These are phyloP conservation scores for Globisporangium ultimum DNA, from an alignment of 352 stramenopile species.

Conservation along the genomic window DNA sequence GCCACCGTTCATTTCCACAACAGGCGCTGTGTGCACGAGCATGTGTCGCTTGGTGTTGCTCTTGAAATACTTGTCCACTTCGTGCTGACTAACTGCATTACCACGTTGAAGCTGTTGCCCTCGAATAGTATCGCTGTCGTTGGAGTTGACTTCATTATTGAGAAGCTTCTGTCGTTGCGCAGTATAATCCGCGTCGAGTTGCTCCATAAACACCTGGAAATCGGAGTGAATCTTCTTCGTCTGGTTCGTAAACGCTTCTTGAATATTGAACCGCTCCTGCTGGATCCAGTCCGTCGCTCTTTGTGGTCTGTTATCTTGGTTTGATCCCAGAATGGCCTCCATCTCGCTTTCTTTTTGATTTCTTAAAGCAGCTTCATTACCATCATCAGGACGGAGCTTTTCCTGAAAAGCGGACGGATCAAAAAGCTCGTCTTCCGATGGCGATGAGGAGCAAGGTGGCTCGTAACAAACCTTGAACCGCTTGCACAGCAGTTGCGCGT, in stretches of 20 bases:
- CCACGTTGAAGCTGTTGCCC: no score
- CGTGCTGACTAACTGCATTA: not conserved
- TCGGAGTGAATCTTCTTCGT: constrained; percentile 50
- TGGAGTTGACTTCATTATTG: not conserved
- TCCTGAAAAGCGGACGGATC: not conserved
- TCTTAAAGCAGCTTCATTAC: not conserved
- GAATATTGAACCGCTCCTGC: constrained; percentile 67
- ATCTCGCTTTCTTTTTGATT: not conserved
- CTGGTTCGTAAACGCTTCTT: constrained; percentile 67
- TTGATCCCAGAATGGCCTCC: not conserved
- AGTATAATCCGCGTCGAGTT: constrained; percentile 36
- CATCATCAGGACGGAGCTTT: not conserved
- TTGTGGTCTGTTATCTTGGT: constrained; percentile 13
- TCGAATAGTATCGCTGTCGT: not conserved
- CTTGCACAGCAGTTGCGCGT: constrained; percentile 27
- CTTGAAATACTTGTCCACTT: constrained; percentile 27
- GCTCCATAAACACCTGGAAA: constrained; percentile 34
- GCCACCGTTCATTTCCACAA: constrained; percentile 10
- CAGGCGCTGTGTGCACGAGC: constrained; percentile 29
- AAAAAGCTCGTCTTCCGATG: not conserved
- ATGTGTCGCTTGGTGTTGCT: constrained; percentile 31
- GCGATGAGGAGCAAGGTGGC: not conserved
- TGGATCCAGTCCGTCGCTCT: constrained; percentile 45
- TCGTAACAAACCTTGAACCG: not conserved
- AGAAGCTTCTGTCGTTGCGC: constrained; percentile 34